Base-by-base conservation (phyloP, 2,329 filamentous ascomycete genomes). In the Arthroderma sp. region DNA sequence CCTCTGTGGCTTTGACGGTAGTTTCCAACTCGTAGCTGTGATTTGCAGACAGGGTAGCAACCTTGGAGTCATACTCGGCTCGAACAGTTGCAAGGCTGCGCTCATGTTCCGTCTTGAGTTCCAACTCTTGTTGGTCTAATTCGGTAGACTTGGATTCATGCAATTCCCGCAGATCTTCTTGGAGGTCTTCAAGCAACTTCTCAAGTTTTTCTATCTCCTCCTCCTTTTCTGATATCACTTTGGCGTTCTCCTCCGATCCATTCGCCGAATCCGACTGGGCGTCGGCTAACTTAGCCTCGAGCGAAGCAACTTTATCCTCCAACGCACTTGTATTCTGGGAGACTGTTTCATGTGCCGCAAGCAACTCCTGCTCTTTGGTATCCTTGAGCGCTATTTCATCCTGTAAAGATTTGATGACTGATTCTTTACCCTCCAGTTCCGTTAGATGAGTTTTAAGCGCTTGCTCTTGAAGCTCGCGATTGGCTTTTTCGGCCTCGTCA, bases 331-430 rank as follows among this genome's bases (percentile, higher is more conserved):
- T 45, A 9, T 54, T 56, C 38, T 58, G 48, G 8, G 58, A 53
- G 2, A 59, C 53, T 36, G 55, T 52, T 22, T 66, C 58, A 38
- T 62, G 57, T 15, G 61, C 60, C 28, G 61, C 52, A 36, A 61
- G 60, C 11, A 66, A 52, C 22, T 64, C 60, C 45, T 65, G 52
- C 28, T 64, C 60, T 44, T 66, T 69, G 27, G 57, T 48, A 29
- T 58, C 49, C 31, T 56, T 53, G 28, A 66, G 45, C 42, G 58
- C 59, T 22, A 62, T 58, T 46, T 68, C 66, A 15, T 54, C 54
- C 40, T 66, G 59, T 22, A 66, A 56, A 31, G 58, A 63, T 27
- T 65, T 60, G 31, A 64, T 59, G 3, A 65, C 62, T 56, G 57
- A 36, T 56, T 60, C 48, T 63, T 58, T 38, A 61, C 52, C 49